phyloP scores from a whole-genome alignment of 768 basidiomycete genomes.

The Pisolithus marmoratus region DNA sequence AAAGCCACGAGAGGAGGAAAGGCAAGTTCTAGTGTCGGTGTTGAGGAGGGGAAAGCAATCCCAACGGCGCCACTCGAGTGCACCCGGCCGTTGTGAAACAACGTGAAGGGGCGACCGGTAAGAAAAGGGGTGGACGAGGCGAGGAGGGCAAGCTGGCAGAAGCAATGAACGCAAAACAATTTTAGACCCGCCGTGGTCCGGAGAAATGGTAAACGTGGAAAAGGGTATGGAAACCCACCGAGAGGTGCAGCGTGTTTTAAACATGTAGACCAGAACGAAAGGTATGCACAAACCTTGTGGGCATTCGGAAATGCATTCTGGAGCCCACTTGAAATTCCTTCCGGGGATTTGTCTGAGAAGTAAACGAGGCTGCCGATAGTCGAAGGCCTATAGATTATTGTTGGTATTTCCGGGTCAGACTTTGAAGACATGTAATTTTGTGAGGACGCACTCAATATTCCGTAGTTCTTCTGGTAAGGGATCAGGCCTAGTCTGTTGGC shows the following conservation, averaged over 20 bases:
- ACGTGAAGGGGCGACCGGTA: constrained; percentile 67
- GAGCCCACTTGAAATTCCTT: constrained; percentile 47
- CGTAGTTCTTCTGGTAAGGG: constrained; percentile 37
- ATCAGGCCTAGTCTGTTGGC: background rate
- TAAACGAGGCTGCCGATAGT: constrained; percentile 36
- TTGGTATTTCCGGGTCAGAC: background rate
- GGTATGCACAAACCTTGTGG: constrained; percentile 39
- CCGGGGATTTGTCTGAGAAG: constrained; percentile 52
- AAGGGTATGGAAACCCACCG: background rate
- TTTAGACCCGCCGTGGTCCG: background rate
- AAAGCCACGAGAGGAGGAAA: constrained; percentile 41
- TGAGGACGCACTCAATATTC: constrained; percentile 20
- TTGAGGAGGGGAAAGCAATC: constrained; percentile 37
- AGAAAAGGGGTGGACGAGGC: constrained; percentile 76
- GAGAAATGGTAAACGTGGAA: background rate
- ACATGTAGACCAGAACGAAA: background rate
- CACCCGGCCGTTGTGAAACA: constrained; percentile 53
- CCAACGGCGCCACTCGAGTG: constrained; percentile 67
- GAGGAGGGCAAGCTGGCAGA: constrained; percentile 53
- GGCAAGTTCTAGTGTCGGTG: constrained; percentile 14
- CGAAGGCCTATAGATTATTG: constrained; percentile 11
- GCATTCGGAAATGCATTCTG: constrained; percentile 35
- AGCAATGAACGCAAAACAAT: background rate
- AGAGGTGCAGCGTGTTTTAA: background rate
- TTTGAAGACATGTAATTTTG: background rate